Evolutionary conservation across 371 early-diverging fungal genomes (phyloP).

Genomic region (Mortierella sp.): DNA sequence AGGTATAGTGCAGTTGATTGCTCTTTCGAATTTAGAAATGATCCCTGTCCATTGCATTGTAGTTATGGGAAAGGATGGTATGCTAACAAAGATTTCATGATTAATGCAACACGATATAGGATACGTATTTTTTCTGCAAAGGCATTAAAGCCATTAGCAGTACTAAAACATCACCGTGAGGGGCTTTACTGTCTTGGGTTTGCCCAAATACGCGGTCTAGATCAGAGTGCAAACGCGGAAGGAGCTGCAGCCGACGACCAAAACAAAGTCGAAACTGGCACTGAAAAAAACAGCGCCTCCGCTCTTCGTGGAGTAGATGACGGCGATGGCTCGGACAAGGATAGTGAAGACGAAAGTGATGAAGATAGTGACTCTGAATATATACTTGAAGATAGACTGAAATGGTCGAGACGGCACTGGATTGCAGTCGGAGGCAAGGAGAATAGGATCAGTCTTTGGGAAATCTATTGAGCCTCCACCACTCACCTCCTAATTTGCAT

Average conservation of each 20-base stretch:
- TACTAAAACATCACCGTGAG: slow-evolving; percentile 49
- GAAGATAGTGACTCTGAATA: slow-evolving; percentile 27
- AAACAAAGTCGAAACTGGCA: neutral
- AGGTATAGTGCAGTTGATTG: slow-evolving; percentile 19
- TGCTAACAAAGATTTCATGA: too few species aligned
- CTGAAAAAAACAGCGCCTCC: neutral
- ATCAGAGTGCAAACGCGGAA: neutral
- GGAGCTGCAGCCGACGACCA: neutral
- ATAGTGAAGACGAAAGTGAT: slow-evolving; percentile 14
- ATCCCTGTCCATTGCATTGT: too few species aligned
- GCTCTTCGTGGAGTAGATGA: neutral
- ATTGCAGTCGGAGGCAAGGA: slow-evolving; percentile 52
- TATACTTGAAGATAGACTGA: slow-evolving; percentile 12
- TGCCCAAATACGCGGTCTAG: slow-evolving; percentile 11
- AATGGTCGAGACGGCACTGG: slow-evolving; percentile 43
- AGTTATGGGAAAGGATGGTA: too few species aligned
- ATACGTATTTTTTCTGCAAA: slow-evolving; percentile 44
- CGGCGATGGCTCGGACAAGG: neutral
- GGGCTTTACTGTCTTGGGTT: slow-evolving; percentile 37
- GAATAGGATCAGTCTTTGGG: slow-evolving; percentile 49
- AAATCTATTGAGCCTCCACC: slow-evolving; percentile 30
- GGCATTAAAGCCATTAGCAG: slow-evolving; percentile 51
- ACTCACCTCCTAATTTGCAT: neutral
- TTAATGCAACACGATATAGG: slow-evolving; percentile 8
- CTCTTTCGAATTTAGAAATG: neutral